Conservation (phyloP, 2,329 filamentous ascomycete species). For the Diaporthe longicolla region DNA sequence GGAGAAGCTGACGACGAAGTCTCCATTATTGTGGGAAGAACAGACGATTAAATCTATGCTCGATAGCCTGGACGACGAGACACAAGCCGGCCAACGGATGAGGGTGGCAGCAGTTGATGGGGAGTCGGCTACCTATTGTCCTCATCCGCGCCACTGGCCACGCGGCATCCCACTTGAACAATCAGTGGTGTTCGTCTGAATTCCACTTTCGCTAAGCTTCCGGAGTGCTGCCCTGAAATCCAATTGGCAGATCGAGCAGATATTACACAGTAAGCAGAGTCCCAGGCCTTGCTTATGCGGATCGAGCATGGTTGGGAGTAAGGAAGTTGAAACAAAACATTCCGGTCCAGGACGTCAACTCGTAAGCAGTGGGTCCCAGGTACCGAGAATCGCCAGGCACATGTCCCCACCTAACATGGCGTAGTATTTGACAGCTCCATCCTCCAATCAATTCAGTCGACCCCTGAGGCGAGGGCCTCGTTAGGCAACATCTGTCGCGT, state of each 20-base stretch:
- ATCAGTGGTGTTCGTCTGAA: constrained; percentile 16
- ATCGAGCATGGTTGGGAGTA: not conserved
- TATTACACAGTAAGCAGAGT: not conserved
- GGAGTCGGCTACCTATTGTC: not conserved
- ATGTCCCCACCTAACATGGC: not conserved
- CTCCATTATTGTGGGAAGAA: not conserved
- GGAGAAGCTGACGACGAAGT: too few relatives aligned
- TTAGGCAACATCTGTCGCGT: not conserved
- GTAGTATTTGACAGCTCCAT: constrained; percentile 6
- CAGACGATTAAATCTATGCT: not conserved
- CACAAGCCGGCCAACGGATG: constrained; percentile 1
- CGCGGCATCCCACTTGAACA: constrained; percentile 10
- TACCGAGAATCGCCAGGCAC: not conserved
- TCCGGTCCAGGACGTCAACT: not conserved
- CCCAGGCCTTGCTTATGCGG: not conserved
- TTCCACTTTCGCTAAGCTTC: not conserved
- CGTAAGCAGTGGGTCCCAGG: constrained; percentile 21
- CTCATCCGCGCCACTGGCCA: constrained; percentile 15
- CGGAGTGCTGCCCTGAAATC: not conserved
- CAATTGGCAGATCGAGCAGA: not conserved
- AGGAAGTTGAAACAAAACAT: not conserved
- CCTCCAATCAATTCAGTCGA: not conserved
- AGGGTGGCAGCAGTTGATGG: not conserved
- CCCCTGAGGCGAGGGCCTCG: not conserved
- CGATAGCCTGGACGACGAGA: not conserved